Evolutionary conservation across 805 yeast genomes (phyloP).

Genomic region (Ogataea corticis): DNA sequence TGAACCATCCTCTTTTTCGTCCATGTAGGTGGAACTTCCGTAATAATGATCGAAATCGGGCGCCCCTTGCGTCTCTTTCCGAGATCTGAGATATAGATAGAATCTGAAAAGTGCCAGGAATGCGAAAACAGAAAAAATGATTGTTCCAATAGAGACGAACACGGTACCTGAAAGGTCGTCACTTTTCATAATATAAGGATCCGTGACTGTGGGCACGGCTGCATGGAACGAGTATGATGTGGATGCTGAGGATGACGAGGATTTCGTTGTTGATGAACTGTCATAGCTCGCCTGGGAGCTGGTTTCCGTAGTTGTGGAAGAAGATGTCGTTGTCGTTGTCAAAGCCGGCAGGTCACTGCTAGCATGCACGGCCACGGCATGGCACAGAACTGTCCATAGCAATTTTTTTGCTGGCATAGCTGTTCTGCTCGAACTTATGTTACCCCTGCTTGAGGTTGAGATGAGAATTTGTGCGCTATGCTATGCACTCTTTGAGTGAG

Average conservation of each 20-base stretch:
- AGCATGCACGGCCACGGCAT: neutral
- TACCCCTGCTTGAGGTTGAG: no score
- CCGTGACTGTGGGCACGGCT: constrained; percentile 18
- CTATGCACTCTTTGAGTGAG: no score
- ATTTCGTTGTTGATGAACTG: neutral
- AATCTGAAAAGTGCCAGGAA: constrained; percentile 26
- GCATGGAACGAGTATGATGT: constrained; percentile 22
- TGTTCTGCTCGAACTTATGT: no score
- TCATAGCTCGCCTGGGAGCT: neutral
- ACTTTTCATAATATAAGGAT: constrained; percentile 36
- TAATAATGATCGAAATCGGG: constrained; percentile 20
- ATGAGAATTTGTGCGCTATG: no score
- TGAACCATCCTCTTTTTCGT: constrained; percentile 18
- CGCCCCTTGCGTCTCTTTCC: constrained; percentile 20
- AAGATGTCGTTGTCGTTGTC: constrained; percentile 6
- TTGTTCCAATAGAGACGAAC: constrained; percentile 43
- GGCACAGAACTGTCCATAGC: neutral
- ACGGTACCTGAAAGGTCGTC: constrained; percentile 39
- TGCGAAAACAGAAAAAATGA: constrained; percentile 28
- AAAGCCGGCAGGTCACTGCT: constrained; percentile 8
- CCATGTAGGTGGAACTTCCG: constrained; percentile 12
- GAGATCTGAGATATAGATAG: constrained; percentile 28
- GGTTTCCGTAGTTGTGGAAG: neutral
- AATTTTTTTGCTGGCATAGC: neutral
- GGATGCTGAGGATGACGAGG: constrained; percentile 6